Evolutionary conservation across 306 rosid species (phyloP).

Genomic region (Begonia loranthoides): DNA sequence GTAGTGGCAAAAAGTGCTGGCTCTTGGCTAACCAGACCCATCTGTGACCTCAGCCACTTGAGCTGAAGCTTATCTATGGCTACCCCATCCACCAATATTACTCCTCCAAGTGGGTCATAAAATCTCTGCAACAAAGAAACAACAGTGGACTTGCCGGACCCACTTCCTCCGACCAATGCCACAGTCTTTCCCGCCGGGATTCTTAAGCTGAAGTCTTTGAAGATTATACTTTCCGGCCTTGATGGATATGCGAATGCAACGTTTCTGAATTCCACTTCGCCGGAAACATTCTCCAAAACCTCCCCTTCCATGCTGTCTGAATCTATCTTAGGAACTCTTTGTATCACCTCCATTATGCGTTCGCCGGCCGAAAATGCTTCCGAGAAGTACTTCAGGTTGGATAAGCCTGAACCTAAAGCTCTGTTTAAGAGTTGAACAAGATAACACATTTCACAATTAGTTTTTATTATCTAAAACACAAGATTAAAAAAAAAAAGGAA

Average conservation of each 20-base stretch:
- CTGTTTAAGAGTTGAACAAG: background rate
- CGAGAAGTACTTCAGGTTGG: conserved; percentile 36
- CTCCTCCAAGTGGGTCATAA: conserved; percentile 60
- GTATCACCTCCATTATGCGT: conserved; percentile 40
- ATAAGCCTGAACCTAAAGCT: conserved; percentile 28
- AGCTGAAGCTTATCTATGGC: conserved; percentile 35
- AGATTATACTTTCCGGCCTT: conserved; percentile 51
- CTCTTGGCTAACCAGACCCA: conserved; percentile 83
- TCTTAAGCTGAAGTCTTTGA: conserved; percentile 47
- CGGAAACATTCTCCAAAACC: conserved; percentile 26
- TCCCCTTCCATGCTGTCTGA: conserved; percentile 26
- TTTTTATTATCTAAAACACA: too few species aligned
- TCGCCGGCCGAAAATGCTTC: conserved; percentile 42
- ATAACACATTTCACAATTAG: too few species aligned
- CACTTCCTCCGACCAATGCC: conserved; percentile 83
- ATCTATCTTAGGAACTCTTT: conserved; percentile 22
- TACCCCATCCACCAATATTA: conserved; percentile 52
- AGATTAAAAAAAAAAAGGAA: background rate
- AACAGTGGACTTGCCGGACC: conserved; percentile 76
- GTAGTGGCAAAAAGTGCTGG: conserved; percentile 77
- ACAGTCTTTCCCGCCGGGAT: conserved; percentile 50
- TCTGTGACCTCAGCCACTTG: conserved; percentile 64
- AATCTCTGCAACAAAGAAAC: conserved; percentile 70
- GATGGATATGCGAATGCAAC: conserved; percentile 62
- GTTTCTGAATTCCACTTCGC: conserved; percentile 44